Base-by-base conservation (phyloP, 2,329 filamentous ascomycete species). In the Hypoxylon sp. region DNA sequence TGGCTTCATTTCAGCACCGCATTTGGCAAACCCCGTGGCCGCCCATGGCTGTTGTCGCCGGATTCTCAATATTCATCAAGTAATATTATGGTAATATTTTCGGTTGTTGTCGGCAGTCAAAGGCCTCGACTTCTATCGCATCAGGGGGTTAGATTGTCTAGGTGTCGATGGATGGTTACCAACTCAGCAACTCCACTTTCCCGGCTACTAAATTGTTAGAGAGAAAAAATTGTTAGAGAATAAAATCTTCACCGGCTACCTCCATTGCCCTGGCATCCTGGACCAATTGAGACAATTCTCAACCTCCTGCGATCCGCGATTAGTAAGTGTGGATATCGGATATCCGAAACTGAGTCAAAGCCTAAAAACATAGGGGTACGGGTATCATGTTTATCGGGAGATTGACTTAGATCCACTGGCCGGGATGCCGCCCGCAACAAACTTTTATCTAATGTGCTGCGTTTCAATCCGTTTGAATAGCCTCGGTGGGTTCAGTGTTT, bases 1-100 rank as follows among this genome's bases (percentile, higher is more conserved):
- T 72, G 70, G 62, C 74, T 63, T 76, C 74, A 66, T 62, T 67
- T 71, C 52, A 35, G 15, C 39, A 31, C 70, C 70, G 39, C 55
- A 75, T 75, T 60, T 39, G 65, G 70, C 35, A 69, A 62, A 13
- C 48, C 59, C 48, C 50, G 37, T 53, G 21, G 24, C 47, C 11
- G 15, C 21, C 42, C 50, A 31, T 53, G 21, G 17, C 42, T 6
- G 15, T 17, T 37, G 15, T 59, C 60, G 42, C 54, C 57, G 48
- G 39, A n/a, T 58, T 19, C 42, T 39, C 54, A 62, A 51, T 72
- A 69, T 67, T 61, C 17, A 72, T 73, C 53, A 65, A 67, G 71
- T 73, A 73, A 72, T 69, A 51, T 44, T 69, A 54, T 15, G 17
- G 63, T 67, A 69, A 69, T 67, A 62, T 24, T 59, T 68, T 68